phyloP scores from a whole-genome alignment of 2,329 filamentous ascomycete genomes.

The Colletotrichum euphorbiae region DNA sequence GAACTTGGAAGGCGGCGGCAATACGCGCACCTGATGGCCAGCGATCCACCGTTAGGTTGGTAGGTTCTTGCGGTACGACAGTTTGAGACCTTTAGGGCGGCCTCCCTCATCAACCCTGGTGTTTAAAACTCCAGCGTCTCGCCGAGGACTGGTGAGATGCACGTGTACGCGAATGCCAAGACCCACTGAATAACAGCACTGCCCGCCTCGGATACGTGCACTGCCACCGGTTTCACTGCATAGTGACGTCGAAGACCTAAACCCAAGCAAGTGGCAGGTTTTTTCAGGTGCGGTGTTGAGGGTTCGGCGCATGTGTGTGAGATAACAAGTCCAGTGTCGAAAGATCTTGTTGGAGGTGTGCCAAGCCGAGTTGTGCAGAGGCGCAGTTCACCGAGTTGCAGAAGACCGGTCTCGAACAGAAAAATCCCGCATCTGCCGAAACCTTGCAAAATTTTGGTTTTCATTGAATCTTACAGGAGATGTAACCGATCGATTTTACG shows the following conservation, averaged over 20 bases:
- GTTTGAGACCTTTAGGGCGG: not conserved
- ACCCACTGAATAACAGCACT: conserved; percentile 11
- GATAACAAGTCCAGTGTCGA: not conserved
- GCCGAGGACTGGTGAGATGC: not conserved
- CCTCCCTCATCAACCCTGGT: not conserved
- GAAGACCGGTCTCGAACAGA: not conserved
- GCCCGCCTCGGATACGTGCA: conserved; percentile 11
- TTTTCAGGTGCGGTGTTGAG: not conserved
- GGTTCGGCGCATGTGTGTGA: not conserved
- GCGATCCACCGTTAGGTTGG: too few species aligned
- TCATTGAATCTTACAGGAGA: too few species aligned
- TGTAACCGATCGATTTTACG: too few species aligned
- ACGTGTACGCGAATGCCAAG: not conserved
- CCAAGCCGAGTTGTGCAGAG: not conserved
- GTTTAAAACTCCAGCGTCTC: not conserved
- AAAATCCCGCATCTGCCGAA: too few species aligned
- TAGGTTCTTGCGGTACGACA: too few species aligned
- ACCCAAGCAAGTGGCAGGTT: not conserved
- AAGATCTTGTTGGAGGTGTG: not conserved
- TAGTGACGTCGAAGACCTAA: conserved; percentile 1
- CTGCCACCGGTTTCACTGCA: conserved; percentile 12
- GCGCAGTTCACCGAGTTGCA: not conserved
- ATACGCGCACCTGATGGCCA: too few species aligned
- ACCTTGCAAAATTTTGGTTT: too few species aligned
- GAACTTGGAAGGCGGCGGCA: too few species aligned